phyloP scores from a whole-genome alignment of 2,329 filamentous ascomycete species.

The Botrytis galanthina region DNA sequence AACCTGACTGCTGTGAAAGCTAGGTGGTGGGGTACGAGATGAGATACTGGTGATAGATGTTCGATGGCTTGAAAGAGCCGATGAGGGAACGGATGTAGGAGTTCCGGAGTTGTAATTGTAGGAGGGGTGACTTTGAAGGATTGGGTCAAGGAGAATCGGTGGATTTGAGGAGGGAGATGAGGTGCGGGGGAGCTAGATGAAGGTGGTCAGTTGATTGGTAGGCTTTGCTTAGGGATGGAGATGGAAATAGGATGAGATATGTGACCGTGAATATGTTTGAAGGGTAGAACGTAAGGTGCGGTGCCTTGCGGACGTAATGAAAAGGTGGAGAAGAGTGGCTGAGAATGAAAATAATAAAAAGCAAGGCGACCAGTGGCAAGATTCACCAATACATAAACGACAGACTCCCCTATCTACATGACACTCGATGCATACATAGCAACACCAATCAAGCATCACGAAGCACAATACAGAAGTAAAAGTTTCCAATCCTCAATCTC shows the following conservation, averaged over 20 bases:
- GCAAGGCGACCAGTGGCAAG: background rate
- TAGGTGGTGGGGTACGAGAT: conserved; percentile 23
- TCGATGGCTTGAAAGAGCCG: conserved; percentile 22
- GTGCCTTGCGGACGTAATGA: background rate
- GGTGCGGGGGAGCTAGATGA: conserved; percentile 30
- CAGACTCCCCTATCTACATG: background rate
- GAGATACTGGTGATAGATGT: background rate
- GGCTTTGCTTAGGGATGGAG: background rate
- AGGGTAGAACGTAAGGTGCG: no score
- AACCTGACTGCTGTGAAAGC: conserved; percentile 28
- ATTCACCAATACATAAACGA: background rate
- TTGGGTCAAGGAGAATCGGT: conserved; percentile 30
- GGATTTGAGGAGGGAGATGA: conserved; percentile 26
- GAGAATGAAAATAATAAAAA: no score
- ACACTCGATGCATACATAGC: background rate
- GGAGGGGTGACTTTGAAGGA: conserved; percentile 22
- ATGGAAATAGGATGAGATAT: background rate
- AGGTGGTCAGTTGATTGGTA: background rate
- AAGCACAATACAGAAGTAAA: background rate
- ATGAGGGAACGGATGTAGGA: conserved; percentile 28
- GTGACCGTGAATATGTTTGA: no score
- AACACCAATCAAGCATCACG: background rate
- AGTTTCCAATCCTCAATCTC: background rate
- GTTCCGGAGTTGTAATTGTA: conserved; percentile 33
- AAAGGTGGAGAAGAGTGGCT: background rate